Conservation (phyloP, 768 basidiomycete genomes). For the Suillus tomentosus region DNA sequence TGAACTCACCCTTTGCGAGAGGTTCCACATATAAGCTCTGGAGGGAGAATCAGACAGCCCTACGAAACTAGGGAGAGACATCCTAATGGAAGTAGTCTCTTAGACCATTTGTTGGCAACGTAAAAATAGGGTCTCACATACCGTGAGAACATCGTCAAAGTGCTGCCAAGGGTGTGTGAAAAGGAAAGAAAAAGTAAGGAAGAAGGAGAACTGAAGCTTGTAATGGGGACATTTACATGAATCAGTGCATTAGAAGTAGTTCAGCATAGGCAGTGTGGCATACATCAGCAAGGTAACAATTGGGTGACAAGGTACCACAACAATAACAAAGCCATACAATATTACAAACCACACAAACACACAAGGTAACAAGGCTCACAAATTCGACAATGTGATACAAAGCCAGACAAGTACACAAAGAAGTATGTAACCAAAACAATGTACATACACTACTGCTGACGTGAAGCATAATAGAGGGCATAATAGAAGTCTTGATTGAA, state of each 20-base stretch:
- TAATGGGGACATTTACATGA: neutral
- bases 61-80: neutral
- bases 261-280: neutral
- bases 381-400: no score
- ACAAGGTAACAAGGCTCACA: no score
- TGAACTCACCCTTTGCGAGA: neutral
- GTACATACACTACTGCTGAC: neutral
- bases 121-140: neutral
- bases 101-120: neutral
- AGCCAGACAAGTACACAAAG: no score
- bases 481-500: constrained; percentile 33
- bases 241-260: neutral
- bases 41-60: neutral
- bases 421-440: no score
- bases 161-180: neutral
- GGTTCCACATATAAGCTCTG: neutral
- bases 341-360: no score
- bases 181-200: neutral
- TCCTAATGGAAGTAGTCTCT: neutral
- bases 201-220: neutral
- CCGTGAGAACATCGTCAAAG: neutral
- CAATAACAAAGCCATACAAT: no score
- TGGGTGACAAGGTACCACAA: neutral
- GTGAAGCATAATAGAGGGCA: neutral
- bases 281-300: neutral